Percentiles rank a stretch among this genome's conserved stretches.
Evolutionary conservation across 2,329 filamentous ascomycete species (phyloP).

Genomic region (Fusarium sp.): DNA sequence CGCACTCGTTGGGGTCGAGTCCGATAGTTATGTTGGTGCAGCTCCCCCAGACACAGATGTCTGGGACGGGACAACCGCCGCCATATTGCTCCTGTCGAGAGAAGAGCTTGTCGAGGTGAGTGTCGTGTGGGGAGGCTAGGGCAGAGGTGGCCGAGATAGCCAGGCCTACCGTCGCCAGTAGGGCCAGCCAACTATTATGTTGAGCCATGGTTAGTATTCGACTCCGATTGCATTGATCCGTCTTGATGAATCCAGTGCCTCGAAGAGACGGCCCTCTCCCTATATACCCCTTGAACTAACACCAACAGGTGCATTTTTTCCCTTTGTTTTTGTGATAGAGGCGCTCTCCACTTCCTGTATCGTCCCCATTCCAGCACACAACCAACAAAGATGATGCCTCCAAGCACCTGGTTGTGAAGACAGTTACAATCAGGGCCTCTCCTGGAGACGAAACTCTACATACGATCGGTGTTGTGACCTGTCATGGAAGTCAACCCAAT

Average conservation of each 20-base stretch:
- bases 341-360: no score
- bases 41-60: conserved; percentile 34
- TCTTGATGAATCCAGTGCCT: conserved; percentile 5
- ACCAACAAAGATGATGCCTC: neutral
- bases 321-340: no score
- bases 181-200: conserved; percentile 26
- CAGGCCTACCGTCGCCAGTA: conserved; percentile 10
- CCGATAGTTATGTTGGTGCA: conserved; percentile 39
- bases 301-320: no score
- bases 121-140: conserved; percentile 1
- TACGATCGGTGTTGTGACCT: conserved; percentile 5
- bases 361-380: conserved; percentile 23
- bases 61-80: conserved; percentile 35
- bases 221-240: conserved; percentile 23
- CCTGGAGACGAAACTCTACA: neutral
- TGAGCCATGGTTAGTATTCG: conserved; percentile 21
- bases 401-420: neutral
- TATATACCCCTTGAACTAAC: conserved; percentile 26
- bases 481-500: neutral
- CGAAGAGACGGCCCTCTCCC: conserved; percentile 5
- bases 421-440: conserved; percentile 2
- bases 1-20: conserved; percentile 31
- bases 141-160: conserved; percentile 1
- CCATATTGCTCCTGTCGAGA: conserved; percentile 29
- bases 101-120: neutral